Evolutionary conservation across 2,329 filamentous ascomycete species (phyloP), one percentile per base, ranked within the genome.

Genomic region (Colletotrichum costaricense): DNA sequence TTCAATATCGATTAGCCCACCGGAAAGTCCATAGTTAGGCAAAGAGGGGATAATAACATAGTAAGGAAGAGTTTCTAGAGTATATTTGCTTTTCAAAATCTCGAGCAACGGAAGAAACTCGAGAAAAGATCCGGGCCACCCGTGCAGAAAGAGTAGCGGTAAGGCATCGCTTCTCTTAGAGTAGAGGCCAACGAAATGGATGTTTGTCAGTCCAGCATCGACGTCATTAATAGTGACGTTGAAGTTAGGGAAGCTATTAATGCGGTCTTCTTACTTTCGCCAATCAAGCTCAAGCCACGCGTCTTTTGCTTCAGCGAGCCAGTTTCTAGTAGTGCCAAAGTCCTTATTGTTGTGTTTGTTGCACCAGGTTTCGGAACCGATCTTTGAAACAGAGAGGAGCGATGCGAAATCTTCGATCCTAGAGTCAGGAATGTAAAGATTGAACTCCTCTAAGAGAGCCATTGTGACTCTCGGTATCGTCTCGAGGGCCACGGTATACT

Each of bases 121-220:
- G 2, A 88, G 77, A 74, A 90, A 88, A 1, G 81, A 84, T 75
- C 82, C 81, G 4, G 88, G 88, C 88, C 88, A 90, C 59, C 89
- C 89, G 74, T 91, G 88, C 12, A 88, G 76, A 11, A 89, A 81
- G 3, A 85, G 74, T 12, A 91, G 75, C 0, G 89, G 89, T 2
- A 87, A 82, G 0, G 89, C 89, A 75, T 86, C 82, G 1, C 78
- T 49, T 22, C 84, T 86, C 62, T 82, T 75, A 1, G 88, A 90
- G 78, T 90, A 91, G 0, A 91, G 80, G 0, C 84, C 88, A 3
- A 83, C 78, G 77, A 91, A 91, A 76, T 91, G 88, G 60, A 90
- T 81, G 9, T 82, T 77, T 67, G 85, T 82, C 1, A 74, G 76
- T n/a, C 76, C 74, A n/a, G 73, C 74, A 14, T 83, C 80, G n/a